A percentile compares a stretch with the other conserved stretches of the same genome.
These are phyloP conservation scores for Golovinomyces cichoracearum DNA, from an alignment of 2,329 filamentous ascomycete genomes.

Conservation along the genomic window DNA sequence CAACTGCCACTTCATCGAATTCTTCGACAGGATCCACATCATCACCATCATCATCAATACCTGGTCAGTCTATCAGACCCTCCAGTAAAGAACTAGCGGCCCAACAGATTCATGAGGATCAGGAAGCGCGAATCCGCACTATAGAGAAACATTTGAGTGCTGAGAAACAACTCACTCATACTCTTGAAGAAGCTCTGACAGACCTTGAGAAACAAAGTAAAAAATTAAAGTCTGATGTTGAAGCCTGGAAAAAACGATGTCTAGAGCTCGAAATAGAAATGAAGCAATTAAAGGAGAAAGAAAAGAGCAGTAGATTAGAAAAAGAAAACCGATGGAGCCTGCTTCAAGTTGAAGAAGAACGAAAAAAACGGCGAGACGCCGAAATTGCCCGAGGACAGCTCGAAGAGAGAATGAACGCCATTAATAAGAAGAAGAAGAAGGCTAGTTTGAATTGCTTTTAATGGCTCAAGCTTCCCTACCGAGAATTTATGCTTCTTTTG, in stretches of 20 bases:
- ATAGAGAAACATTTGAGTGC: conserved; percentile 93
- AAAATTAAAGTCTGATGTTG: conserved; percentile 73
- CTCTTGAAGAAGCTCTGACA: conserved; percentile 79
- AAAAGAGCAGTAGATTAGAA: conserved; percentile 12
- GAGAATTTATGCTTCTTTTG: no score
- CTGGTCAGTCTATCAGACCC: conserved; percentile 37
- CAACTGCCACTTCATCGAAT: conserved; percentile 15
- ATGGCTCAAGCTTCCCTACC: no score
- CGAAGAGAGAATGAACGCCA: conserved; percentile 81
- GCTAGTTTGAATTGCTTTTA: conserved; percentile 80
- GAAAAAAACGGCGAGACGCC: conserved; percentile 70
- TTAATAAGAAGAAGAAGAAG: conserved; percentile 63
- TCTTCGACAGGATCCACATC: conserved; percentile 19
- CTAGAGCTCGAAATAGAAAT: conserved; percentile 14
- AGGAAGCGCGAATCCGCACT: conserved; percentile 78
- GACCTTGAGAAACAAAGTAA: conserved; percentile 81
- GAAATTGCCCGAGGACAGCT: conserved; percentile 72
- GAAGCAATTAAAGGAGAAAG: conserved; percentile 28
- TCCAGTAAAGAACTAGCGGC: conserved; percentile 54
- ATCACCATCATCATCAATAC: conserved; percentile 12
- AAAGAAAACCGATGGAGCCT: conserved; percentile 36
- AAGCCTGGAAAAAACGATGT: conserved; percentile 73
- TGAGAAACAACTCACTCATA: conserved; percentile 87
- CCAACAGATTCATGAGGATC: conserved; percentile 70
- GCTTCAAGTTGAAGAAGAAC: conserved; percentile 86